Evolutionary conservation across 306 rosid genomes (phyloP).

Genomic region (Mimosa pudica): DNA sequence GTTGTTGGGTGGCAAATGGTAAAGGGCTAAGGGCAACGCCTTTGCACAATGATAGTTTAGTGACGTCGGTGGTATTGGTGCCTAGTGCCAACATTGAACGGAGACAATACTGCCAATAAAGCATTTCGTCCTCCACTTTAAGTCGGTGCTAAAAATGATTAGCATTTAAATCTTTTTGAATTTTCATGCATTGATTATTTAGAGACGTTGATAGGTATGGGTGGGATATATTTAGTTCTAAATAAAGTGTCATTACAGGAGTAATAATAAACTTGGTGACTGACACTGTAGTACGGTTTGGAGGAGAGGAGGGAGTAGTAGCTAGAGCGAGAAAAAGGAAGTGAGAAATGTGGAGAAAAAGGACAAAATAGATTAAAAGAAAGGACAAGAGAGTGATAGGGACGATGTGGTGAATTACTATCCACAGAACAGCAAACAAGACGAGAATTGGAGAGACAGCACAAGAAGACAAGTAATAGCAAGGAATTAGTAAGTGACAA

Average conservation of each 20-base stretch:
- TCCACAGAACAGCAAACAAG: constrained; percentile 11
- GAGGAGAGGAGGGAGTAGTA: too few species aligned
- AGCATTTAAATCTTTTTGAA: too few species aligned
- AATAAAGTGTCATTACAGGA: too few species aligned
- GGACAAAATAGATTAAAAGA: too few species aligned
- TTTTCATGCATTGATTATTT: too few species aligned
- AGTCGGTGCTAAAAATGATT: not conserved
- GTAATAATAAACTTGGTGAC: too few species aligned
- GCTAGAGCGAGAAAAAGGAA: too few species aligned
- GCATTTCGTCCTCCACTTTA: not conserved
- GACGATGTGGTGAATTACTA: constrained; percentile 24
- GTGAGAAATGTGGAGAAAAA: not conserved
- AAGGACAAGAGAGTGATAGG: not conserved
- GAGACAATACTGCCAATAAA: not conserved
- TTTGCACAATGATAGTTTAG: not conserved
- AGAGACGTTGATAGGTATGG: too few species aligned
- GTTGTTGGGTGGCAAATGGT: not conserved
- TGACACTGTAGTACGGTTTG: too few species aligned
- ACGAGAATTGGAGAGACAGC: not conserved
- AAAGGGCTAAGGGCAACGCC: not conserved
- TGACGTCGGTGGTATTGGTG: not conserved
- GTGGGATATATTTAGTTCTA: too few species aligned
- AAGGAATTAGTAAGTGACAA: not conserved
- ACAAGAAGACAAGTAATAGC: not conserved
- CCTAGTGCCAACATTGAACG: not conserved